Base-by-base conservation (phyloP, 371 early-diverging fungal species). In the Mucor circinelloides region DNA sequence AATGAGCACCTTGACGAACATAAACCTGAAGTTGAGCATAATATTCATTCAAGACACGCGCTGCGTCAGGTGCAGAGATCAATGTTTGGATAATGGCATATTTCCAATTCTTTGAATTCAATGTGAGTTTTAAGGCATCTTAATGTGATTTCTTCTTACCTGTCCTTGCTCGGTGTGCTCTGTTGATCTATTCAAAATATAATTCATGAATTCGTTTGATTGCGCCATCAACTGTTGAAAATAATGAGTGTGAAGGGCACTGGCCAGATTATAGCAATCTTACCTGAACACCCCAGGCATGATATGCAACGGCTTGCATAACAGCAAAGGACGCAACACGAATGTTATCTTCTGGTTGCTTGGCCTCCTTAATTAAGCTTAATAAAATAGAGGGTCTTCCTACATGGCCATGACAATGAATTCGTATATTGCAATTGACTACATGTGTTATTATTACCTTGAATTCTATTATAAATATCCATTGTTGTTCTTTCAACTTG, bases 1-100 rank as follows among this genome's bases (percentile, higher is more conserved):
- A 79, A 61, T 69, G 76, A 34, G 82, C 76, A 17, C 85, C 85
- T 64, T 85, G 80, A 32, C 78, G 71, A 28, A 81, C 48, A 72
- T 80, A 85, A 13, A 63, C 64, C 32, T 58, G 70, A 19, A 66
- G 60, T 69, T 72, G 65, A 17, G 68, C 46, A 69, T 82, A 75
- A 58, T 72, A 60, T 6, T 65, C 34, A 23, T 70, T 72, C 34
- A 83, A 60, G 1, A 69, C 54, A 17, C 42, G 28, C 25, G 56
- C 61, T 44, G 79, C 67, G 55, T 73, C 60, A 30, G 74, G 70
- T 50, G 74, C 62, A 27, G 61, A 40, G 8, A 36, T 58, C 31
- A 82, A 23, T 13, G 77, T 70, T 67, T 79, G 67, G 23, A 81
- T 65, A 28, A 85, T 80, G 17, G 74, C 68, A 72, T 66, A 83